These are phyloP conservation scores for Talaromyces sp. DNA, from an alignment of 2,329 filamentous ascomycete genomes.

Conservation along the genomic window DNA sequence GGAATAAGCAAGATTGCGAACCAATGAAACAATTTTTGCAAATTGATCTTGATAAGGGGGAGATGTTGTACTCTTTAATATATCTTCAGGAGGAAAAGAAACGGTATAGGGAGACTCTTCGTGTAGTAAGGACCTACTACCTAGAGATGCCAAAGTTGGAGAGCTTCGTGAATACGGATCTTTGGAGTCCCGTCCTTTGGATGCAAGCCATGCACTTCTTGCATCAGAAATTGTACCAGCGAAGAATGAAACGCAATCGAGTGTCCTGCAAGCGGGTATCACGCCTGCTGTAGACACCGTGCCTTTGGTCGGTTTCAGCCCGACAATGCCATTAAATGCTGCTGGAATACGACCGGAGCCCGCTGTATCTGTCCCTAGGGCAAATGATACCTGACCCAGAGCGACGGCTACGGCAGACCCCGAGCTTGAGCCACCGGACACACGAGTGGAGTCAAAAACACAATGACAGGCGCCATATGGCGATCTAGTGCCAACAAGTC, in stretches of 20 bases:
- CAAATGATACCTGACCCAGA: conserved; percentile 43
- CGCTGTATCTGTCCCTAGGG: conserved; percentile 41
- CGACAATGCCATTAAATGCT: conserved; percentile 23
- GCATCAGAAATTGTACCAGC: conserved; percentile 48
- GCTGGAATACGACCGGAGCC: conserved; percentile 23
- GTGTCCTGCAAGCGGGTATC: conserved; percentile 47
- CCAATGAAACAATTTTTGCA: conserved; percentile 4
- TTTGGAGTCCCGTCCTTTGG: conserved; percentile 45
- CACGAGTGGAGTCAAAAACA: conserved; percentile 46
- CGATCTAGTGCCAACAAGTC: conserved; percentile 55
- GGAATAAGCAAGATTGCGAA: neutral
- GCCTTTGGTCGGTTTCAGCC: conserved; percentile 22
- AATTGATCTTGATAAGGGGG: conserved; percentile 3
- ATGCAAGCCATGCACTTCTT: conserved; percentile 35
- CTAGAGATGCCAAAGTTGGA: neutral
- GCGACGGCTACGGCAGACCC: conserved; percentile 54
- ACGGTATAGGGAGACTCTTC: conserved; percentile 6
- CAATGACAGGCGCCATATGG: conserved; percentile 55
- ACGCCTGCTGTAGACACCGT: conserved; percentile 21
- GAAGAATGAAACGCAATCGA: conserved; percentile 56
- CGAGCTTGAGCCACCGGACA: conserved; percentile 55
- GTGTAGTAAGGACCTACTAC: conserved; percentile 3
- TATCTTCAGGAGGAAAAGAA: conserved; percentile 2
- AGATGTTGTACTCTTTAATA: neutral
- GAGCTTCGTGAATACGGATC: conserved; percentile 46